These are phyloP conservation scores for Aspergillus puulaauensis DNA, from an alignment of 2,329 filamentous ascomycete genomes.

Conservation along the genomic window DNA sequence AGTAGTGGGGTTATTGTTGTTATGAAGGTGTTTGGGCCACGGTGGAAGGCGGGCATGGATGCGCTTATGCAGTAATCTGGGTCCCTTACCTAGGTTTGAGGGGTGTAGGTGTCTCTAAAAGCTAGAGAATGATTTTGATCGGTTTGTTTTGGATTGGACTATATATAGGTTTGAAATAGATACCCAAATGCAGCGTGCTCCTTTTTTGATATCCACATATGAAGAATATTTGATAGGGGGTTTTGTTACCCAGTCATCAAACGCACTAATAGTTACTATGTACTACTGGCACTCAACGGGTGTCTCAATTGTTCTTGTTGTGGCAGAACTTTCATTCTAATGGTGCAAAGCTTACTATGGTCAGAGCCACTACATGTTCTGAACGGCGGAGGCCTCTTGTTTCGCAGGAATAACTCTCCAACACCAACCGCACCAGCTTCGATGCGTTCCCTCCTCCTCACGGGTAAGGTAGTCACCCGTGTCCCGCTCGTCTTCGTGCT, in stretches of 20 bases:
- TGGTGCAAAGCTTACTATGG: not conserved
- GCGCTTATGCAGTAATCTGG: constrained; percentile 18
- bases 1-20: constrained; percentile 61
- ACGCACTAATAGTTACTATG: no score
- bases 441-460: constrained; percentile 66
- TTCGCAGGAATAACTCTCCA: constrained; percentile 68
- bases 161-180: not conserved
- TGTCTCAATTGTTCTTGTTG: no score
- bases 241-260: no score
- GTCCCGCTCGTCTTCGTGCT: constrained; percentile 76
- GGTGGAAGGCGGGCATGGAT: constrained; percentile 67
- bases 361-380: not conserved
- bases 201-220: no score
- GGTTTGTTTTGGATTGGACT: not conserved
- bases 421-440: constrained; percentile 95
- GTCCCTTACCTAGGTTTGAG: no score
- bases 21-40: constrained; percentile 59
- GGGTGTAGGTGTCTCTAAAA: not conserved
- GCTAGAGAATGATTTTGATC: not conserved
- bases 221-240: no score
- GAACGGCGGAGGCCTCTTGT: constrained; percentile 35
- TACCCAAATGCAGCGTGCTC: not conserved
- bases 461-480: constrained; percentile 65
- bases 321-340: no score
- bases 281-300: no score